Evolutionary conservation across 305 asterid genomes (phyloP).

Genomic region (Plantago rigida): DNA sequence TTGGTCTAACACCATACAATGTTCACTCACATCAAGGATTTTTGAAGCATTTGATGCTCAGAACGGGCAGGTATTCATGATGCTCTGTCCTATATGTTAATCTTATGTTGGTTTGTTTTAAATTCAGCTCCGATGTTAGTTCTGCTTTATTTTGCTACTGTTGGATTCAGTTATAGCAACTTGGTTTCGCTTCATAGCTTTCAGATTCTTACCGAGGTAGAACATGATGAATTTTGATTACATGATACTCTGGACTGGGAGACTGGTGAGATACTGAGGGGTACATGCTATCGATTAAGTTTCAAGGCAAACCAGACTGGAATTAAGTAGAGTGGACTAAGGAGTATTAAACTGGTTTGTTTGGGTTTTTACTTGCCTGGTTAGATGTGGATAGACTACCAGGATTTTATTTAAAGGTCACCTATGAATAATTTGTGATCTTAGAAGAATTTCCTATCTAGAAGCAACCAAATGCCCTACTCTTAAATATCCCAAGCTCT

Average conservation of each 20-base stretch:
- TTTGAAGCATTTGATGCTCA: constrained; percentile 86
- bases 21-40: constrained; percentile 77
- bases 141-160: no score
- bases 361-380: constrained; percentile 1
- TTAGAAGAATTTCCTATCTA: not conserved
- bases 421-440: not conserved
- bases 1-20: constrained; percentile 65
- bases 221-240: not conserved
- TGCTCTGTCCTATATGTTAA: not conserved
- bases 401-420: not conserved
- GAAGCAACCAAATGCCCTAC: not conserved
- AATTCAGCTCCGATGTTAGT: no score
- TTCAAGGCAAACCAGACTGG: not conserved
- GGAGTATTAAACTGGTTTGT: not conserved
- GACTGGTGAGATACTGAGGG: no score
- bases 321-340: not conserved
- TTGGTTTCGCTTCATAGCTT: not conserved
- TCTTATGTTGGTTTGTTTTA: no score
- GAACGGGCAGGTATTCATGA: constrained; percentile 72
- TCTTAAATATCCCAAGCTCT: not conserved
- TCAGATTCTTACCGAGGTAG: not conserved
- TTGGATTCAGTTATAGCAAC: no score
- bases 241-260: not conserved
- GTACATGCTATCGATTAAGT: not conserved
- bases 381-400: not conserved